These are phyloP conservation scores for Phaeotremella fagi DNA, from an alignment of 768 basidiomycete genomes.

Conservation along the genomic window DNA sequence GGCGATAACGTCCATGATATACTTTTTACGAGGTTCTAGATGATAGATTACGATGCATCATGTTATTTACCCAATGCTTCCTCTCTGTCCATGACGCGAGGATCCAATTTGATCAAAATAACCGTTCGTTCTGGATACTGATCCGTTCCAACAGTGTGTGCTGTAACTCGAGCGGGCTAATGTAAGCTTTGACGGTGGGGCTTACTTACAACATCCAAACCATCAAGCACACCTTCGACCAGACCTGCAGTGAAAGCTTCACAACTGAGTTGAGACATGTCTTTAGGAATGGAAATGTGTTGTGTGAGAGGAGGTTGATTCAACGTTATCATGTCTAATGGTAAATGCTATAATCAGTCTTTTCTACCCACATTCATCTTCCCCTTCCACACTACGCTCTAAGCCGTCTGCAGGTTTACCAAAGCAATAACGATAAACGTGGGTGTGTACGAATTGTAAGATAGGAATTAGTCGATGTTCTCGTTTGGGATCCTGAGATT, in stretches of 20 bases:
- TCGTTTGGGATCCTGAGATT: slow-evolving; percentile 74
- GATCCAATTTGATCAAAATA: slow-evolving; percentile 95
- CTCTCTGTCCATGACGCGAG: slow-evolving; percentile 87
- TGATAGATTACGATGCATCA: slow-evolving; percentile 8
- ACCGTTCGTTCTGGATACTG: slow-evolving; percentile 80
- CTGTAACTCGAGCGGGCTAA: slow-evolving; percentile 93
- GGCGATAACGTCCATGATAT: not conserved
- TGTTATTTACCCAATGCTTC: slow-evolving; percentile 67
- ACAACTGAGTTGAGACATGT: slow-evolving; percentile 88
- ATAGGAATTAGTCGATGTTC: slow-evolving; percentile 86
- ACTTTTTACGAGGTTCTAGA: not conserved
- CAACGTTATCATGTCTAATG: slow-evolving; percentile 91
- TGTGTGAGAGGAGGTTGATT: slow-evolving; percentile 90
- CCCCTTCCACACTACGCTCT: slow-evolving; percentile 92
- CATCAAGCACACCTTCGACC: slow-evolving; percentile 93
- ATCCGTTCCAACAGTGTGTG: slow-evolving; percentile 81
- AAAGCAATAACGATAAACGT: slow-evolving; percentile 91
- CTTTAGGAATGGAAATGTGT: slow-evolving; percentile 86
- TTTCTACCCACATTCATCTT: slow-evolving; percentile 75
- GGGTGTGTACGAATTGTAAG: slow-evolving; percentile 88
- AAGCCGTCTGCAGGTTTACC: slow-evolving; percentile 90
- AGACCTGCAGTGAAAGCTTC: slow-evolving; percentile 97
- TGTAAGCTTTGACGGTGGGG: not conserved
- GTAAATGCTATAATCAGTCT: not conserved
- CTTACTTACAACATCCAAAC: slow-evolving; percentile 80